Conservation (phyloP, 179 eudicot genomes). For the Monotropa hypopitys region DNA sequence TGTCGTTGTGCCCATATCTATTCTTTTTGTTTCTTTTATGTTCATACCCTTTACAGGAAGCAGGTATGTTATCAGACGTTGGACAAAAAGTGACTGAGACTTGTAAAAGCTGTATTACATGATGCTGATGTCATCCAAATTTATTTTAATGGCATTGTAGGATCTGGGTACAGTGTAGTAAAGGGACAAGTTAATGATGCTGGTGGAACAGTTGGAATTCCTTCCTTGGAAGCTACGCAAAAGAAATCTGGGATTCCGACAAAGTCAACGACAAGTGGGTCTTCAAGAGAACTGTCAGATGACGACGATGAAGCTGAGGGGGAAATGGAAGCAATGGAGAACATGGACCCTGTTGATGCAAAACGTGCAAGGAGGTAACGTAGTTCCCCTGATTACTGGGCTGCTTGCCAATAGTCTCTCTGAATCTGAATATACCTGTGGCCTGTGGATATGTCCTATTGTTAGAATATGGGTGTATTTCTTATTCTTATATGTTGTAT, state of each 20-base stretch:
- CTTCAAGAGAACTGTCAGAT: constrained; percentile 77
- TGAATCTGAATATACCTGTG: background rate
- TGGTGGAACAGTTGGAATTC: constrained; percentile 35
- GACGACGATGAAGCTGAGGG: constrained; percentile 80
- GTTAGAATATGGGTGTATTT: no score
- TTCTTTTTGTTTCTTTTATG: background rate
- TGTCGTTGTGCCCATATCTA: background rate
- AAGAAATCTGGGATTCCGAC: constrained; percentile 48
- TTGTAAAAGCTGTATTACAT: background rate
- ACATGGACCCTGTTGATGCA: constrained; percentile 53
- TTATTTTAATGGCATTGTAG: constrained; percentile 14
- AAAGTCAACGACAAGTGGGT: constrained; percentile 74
- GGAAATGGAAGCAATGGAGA: constrained; percentile 50
- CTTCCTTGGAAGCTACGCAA: constrained; percentile 43
- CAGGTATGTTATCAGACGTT: background rate
- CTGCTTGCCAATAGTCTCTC: background rate
- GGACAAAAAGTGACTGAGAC: background rate
- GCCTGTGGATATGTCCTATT: background rate
- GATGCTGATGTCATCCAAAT: background rate
- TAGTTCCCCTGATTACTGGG: background rate
- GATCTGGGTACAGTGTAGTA: constrained; percentile 20
- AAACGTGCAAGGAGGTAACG: constrained; percentile 84
- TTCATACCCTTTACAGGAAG: background rate
- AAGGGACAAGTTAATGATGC: constrained; percentile 43
- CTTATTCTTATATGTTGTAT: no score